Percentiles rank a stretch among this genome's conserved stretches.
Conservation (phyloP, 495 filamentous ascomycete species). For the Daldinia caldariorum region DNA sequence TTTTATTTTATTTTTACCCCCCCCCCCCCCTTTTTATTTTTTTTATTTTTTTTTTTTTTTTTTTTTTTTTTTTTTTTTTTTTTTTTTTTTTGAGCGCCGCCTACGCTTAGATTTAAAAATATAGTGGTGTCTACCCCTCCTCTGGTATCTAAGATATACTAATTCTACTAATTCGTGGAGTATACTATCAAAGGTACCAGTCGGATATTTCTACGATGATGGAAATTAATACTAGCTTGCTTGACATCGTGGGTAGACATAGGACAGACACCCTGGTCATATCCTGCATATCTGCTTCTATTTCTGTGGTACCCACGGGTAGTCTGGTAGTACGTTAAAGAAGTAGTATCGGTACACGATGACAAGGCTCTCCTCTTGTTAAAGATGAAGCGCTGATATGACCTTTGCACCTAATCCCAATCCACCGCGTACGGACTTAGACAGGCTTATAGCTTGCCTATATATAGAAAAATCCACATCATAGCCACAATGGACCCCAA, state of each 20-base stretch:
- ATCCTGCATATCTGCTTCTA: not conserved
- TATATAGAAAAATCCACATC: not conserved
- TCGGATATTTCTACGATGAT: not conserved
- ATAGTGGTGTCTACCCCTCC: not conserved
- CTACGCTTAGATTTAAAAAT: not conserved
- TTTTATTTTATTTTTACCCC: too few species aligned
- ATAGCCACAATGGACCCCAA: not conserved
- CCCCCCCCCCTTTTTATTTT: too few species aligned
- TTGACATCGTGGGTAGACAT: not conserved
- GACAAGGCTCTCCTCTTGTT: not conserved
- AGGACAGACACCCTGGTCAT: not conserved
- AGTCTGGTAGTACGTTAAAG: not conserved
- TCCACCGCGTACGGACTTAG: not conserved
- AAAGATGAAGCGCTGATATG: not conserved
- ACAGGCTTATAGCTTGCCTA: not conserved
- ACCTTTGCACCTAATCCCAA: not conserved
- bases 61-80: too few species aligned
- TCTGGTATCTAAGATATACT: not conserved
- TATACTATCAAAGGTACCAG: not conserved
- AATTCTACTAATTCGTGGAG: not conserved
- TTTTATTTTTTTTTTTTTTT: too few species aligned
- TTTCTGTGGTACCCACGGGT: not conserved
- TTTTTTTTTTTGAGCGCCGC: not conserved
- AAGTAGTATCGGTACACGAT: not conserved
- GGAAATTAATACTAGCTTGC: not conserved